Conservation (phyloP, 495 filamentous ascomycete genomes). For the Xylaria cubensis region DNA sequence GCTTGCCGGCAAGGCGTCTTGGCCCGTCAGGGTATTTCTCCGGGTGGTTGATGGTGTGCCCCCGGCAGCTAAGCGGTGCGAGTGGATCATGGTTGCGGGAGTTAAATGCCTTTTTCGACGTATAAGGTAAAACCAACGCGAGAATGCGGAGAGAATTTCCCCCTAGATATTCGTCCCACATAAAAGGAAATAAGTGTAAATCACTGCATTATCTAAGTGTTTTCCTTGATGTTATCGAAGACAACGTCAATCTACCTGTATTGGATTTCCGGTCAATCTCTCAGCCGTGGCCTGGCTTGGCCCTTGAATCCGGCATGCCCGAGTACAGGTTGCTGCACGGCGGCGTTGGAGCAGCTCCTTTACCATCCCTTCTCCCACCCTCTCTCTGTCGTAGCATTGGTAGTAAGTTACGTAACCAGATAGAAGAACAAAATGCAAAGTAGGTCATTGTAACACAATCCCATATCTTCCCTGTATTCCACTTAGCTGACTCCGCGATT, state of each 20-base stretch:
- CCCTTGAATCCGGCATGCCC: background rate
- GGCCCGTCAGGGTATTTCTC: background rate
- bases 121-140: background rate
- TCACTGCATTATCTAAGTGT: background rate
- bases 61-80: no score
- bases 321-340: background rate
- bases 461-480: background rate
- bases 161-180: background rate
- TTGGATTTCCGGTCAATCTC: background rate
- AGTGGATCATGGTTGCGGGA: background rate
- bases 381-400: background rate
- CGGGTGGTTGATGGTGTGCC: background rate
- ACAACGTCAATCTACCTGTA: background rate
- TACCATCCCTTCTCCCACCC: background rate
- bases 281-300: background rate
- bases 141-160: constrained; percentile 1
- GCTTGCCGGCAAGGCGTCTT: background rate
- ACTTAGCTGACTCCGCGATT: background rate
- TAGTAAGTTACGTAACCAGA: background rate
- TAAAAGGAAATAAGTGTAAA: background rate
- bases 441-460: background rate
- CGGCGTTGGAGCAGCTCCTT: background rate
- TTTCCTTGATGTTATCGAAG: background rate
- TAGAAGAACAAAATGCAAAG: background rate
- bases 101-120: background rate